phyloP scores from a whole-genome alignment of 169 alveolate genomes.

The Eimeria acervulina region DNA sequence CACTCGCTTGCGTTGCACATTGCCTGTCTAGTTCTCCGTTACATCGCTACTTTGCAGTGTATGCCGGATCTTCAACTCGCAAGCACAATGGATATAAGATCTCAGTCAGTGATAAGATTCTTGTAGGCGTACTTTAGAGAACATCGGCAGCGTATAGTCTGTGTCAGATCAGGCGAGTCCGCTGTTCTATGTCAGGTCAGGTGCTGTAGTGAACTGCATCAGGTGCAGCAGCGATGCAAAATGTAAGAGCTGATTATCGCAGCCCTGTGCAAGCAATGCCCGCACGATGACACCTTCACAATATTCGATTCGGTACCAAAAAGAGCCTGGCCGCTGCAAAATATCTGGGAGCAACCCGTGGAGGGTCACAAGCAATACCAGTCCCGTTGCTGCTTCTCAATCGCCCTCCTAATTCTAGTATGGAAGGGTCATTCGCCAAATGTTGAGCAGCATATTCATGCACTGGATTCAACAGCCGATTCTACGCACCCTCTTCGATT shows the following conservation, averaged over 20 bases:
- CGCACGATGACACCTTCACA: background rate
- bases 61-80: background rate
- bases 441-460: background rate
- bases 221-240: background rate
- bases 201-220: background rate
- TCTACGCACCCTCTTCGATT: background rate
- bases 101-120: background rate
- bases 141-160: background rate
- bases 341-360: background rate
- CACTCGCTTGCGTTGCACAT: background rate
- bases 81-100: background rate
- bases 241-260: background rate
- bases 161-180: background rate
- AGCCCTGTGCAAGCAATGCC: background rate
- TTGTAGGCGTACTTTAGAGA: background rate
- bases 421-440: background rate
- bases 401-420: background rate
- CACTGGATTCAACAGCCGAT: background rate
- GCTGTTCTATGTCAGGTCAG: background rate
- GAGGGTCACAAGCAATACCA: background rate
- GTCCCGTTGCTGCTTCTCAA: background rate
- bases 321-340: too few species aligned
- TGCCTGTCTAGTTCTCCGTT: background rate
- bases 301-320: too few species aligned
- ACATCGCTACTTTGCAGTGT: background rate